Percentiles rank a stretch among this genome's conserved stretches.
These are phyloP conservation scores for Talaromyces piceae DNA, from an alignment of 2,329 filamentous ascomycete species.

Conservation along the genomic window DNA sequence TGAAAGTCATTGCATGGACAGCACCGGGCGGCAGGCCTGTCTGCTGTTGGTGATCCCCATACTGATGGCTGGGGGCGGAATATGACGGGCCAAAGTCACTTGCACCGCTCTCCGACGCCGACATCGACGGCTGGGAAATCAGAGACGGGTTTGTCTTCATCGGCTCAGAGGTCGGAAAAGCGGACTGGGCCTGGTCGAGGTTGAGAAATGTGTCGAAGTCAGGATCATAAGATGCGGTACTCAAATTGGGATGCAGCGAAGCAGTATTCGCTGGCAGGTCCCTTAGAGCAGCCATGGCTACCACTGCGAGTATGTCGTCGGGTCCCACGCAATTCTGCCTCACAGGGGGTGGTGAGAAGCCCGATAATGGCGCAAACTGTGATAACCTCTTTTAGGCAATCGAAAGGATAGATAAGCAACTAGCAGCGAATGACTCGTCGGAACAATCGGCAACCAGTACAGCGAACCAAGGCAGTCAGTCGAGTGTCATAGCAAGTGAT, in stretches of 20 bases:
- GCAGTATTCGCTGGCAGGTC: constrained; percentile 24
- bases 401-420: no score
- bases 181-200: constrained; percentile 37
- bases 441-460: neutral
- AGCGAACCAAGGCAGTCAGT: neutral
- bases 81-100: constrained; percentile 45
- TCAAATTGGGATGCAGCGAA: constrained; percentile 24
- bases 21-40: constrained; percentile 85
- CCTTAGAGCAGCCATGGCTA: constrained; percentile 20
- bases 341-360: neutral
- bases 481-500: neutral
- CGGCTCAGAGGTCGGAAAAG: constrained; percentile 31
- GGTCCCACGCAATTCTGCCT: neutral
- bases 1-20: constrained; percentile 70
- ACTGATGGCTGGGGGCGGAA: constrained; percentile 83
- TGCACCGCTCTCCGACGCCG: constrained; percentile 28
- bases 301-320: neutral
- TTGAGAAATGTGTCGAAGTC: constrained; percentile 43
- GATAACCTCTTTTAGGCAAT: no score
- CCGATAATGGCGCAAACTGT: neutral
- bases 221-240: constrained; percentile 33
- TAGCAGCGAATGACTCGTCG: neutral
- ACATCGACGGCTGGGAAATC: constrained; percentile 29
- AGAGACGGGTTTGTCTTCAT: constrained; percentile 30
- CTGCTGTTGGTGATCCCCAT: constrained; percentile 91